Conservation (phyloP, 768 basidiomycete species). For the Rhodotorula graminis region DNA sequence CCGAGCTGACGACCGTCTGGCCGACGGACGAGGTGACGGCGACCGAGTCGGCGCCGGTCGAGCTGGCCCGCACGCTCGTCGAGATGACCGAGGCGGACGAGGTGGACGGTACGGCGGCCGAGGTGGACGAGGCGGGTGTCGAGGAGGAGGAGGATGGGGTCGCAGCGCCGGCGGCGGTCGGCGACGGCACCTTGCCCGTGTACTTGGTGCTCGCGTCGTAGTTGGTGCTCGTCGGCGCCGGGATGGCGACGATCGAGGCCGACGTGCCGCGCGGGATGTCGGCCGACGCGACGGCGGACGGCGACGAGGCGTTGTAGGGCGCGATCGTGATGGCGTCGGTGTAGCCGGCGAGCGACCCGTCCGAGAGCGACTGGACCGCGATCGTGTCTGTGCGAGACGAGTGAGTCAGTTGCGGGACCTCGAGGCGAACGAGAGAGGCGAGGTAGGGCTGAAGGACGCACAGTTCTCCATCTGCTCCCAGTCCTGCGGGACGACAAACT, state of each 20-base stretch:
- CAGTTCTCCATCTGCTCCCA: conserved; percentile 34
- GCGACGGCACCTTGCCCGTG: background rate
- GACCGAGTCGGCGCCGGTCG: too few species aligned
- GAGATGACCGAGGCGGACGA: background rate
- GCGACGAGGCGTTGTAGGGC: background rate
- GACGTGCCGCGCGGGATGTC: conserved; percentile 14
- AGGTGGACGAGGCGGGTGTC: background rate
- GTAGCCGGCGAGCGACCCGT: conserved; percentile 26
- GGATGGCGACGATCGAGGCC: conserved; percentile 14
- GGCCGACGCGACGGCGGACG: background rate
- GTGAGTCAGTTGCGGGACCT: background rate
- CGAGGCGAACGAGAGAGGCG: background rate
- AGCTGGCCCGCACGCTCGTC: background rate
- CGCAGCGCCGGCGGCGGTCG: conserved; percentile 16
- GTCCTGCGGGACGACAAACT: conserved; percentile 28
- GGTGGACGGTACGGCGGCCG: background rate
- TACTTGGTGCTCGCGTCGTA: conserved; percentile 2
- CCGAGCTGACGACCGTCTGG: background rate
- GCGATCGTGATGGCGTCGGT: conserved; percentile 37
- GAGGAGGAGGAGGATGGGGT: background rate
- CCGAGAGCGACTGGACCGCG: conserved; percentile 29
- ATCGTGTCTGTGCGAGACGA: conserved; percentile 28
- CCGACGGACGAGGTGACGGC: background rate
- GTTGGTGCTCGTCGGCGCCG: conserved; percentile 20
- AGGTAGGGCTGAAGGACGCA: conserved; percentile 3